Evolutionary conservation across 495 filamentous ascomycete species (phyloP), one percentile per base, ranked within the genome.

Genomic region (Podospora sp.): DNA sequence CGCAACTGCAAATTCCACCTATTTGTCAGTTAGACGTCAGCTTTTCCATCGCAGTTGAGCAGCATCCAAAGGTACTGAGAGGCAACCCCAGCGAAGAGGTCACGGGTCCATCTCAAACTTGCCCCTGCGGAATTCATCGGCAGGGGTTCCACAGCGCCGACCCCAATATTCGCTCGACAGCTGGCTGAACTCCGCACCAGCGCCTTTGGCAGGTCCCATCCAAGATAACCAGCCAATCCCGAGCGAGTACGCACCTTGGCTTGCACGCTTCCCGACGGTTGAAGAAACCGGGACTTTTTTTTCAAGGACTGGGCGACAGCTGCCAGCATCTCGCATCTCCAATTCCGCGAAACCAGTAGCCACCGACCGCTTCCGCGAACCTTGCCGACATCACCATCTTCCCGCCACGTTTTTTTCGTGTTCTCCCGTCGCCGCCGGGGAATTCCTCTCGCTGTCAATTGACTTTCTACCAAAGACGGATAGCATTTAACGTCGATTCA

Each of bases 361-460:
- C 40, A n/a, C 29, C 61, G 16, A 25, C 46, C 21, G 26, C 56
- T 26, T 33, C 26, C 56, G 24, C 27, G 21, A 22, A n/a, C 56
- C 24, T 22, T 26, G 33, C 22, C 52, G 21, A 55, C 21, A 55
- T 24, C 25, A 22, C 52, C 52, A 22, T 22, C n/a, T 55, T 22
- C 20, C 16, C 56, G 14, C 56, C 14, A 35, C 46, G 11, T 20
- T 61, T 68, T 11, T 46, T 53, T 25, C 25, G 22, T 29, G 24
- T 46, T 63, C 46, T 51, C 49, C 50, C 50, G 61, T 33, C 40
- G 40, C 18, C 27, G 20, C 22, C 7, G 21, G 68, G 4, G 29
- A 33, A 33, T 33, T 64, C 65, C 62, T 68, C 64, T 69, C 62
- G 73, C 71, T 62, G 74, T 70, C 51, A 60, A 69, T 75, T 66